Conservation (phyloP, 257 asterid species). For the Primulina tabacum region DNA sequence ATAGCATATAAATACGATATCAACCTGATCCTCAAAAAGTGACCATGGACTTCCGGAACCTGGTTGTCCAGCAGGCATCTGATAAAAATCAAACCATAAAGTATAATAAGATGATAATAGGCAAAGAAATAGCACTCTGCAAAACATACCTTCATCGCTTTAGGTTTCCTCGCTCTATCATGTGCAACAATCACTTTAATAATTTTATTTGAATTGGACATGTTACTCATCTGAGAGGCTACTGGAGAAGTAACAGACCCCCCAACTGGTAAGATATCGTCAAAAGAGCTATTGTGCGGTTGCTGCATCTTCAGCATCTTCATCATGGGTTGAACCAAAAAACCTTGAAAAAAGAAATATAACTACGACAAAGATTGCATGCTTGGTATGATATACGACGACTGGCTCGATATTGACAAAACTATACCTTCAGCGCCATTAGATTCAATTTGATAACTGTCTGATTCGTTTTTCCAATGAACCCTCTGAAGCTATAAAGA, state of each 20-base stretch:
- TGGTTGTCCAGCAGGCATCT: constrained; percentile 65
- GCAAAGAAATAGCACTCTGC: constrained; percentile 20
- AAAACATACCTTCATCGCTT: constrained; percentile 63
- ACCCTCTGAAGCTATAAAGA: too few relatives aligned
- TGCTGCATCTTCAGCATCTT: constrained; percentile 85
- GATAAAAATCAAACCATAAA: constrained; percentile 29
- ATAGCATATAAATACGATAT: constrained; percentile 22
- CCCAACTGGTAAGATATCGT: constrained; percentile 53
- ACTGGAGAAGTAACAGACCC: constrained; percentile 83
- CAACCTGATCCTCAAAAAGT: constrained; percentile 87
- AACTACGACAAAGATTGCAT: constrained; percentile 20
- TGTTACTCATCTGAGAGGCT: constrained; percentile 85
- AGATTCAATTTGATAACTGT: too few relatives aligned
- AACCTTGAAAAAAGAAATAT: constrained; percentile 51
- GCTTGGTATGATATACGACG: constrained; percentile 17
- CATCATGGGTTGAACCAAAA: constrained; percentile 60
- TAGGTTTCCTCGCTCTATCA: constrained; percentile 79
- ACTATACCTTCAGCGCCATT: constrained; percentile 34
- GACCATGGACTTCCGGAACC: constrained; percentile 87
- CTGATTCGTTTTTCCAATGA: too few relatives aligned
- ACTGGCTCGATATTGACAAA: constrained; percentile 22
- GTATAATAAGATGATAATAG: constrained; percentile 16
- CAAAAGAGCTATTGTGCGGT: constrained; percentile 65
- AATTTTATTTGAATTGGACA: constrained; percentile 71
- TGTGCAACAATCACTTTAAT: constrained; percentile 71